A percentile compares a stretch with the other conserved stretches of the same genome.
Conservation (phyloP, 2,329 filamentous ascomycete genomes). For the Myrmaecium sp. region DNA sequence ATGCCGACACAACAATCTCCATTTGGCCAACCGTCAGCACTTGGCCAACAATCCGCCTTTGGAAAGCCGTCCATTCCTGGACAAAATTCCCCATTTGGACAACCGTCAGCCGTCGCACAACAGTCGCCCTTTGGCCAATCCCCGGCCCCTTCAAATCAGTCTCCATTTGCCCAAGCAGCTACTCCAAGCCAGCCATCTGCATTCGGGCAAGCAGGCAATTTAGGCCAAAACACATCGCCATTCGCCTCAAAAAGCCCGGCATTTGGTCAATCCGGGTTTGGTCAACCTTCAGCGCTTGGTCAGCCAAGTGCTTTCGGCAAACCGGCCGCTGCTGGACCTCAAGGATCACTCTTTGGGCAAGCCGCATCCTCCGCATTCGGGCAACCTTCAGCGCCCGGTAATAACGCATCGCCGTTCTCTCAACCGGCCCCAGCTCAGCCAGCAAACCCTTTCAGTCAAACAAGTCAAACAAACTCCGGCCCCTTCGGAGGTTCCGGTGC, state of each 20-base stretch:
- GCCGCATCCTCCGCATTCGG: slow-evolving; percentile 9
- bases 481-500: too few species aligned
- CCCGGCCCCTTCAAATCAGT: too few species aligned
- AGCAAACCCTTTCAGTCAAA: slow-evolving; percentile 1
- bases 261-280: slow-evolving; percentile 6
- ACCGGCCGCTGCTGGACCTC: slow-evolving; percentile 1
- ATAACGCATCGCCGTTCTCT: slow-evolving; percentile 7
- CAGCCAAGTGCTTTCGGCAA: slow-evolving; percentile 12
- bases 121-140: too few species aligned
- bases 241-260: slow-evolving; percentile 13
- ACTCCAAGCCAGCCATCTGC: slow-evolving; percentile 10
- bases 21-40: slow-evolving; percentile 24
- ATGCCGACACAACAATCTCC: slow-evolving; percentile 8
- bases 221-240: slow-evolving; percentile 16
- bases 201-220: slow-evolving; percentile 18
- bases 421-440: slow-evolving; percentile 12
- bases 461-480: too few species aligned
- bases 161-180: slow-evolving; percentile 9
- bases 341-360: slow-evolving; percentile 8
- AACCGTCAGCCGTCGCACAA: too few species aligned
- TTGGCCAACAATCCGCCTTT: slow-evolving; percentile 9
- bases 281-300: slow-evolving; percentile 8
- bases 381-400: slow-evolving; percentile 6
- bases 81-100: slow-evolving; percentile 12
- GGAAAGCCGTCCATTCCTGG: slow-evolving; percentile 15